Conservation (phyloP, 169 alveolate genomes). For the Plasmodium chabaudi region DNA sequence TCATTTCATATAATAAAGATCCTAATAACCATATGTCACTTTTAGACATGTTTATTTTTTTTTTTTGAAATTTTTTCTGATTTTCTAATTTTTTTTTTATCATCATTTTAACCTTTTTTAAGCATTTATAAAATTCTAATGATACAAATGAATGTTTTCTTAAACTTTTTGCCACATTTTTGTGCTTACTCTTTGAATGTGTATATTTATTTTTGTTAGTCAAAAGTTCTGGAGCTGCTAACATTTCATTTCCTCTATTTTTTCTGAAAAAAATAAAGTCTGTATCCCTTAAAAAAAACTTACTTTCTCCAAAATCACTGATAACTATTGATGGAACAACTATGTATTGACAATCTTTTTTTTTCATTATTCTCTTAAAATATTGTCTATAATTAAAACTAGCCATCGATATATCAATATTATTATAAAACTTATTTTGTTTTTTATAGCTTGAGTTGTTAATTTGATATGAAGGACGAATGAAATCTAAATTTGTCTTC, state of each 20-base stretch:
- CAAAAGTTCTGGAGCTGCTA: conserved; percentile 56
- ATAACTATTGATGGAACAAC: conserved; percentile 35
- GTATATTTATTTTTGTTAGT: no score
- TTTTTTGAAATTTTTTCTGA: conserved; percentile 12
- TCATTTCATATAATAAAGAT: conserved; percentile 39
- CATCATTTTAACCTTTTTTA: conserved; percentile 3
- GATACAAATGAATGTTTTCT: background rate
- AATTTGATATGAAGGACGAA: no score
- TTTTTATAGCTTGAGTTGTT: no score
- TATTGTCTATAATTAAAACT: no score
- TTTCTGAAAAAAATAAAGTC: conserved; percentile 56
- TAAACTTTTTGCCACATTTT: background rate
- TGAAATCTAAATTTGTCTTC: no score
- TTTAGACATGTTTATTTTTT: conserved; percentile 23
- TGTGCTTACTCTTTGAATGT: background rate
- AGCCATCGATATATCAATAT: no score
- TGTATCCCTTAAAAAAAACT: conserved; percentile 44
- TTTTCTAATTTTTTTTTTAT: conserved; percentile 24
- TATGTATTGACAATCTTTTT: background rate
- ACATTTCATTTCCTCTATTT: conserved; percentile 65
- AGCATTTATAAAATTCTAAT: conserved; percentile 9
- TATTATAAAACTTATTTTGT: no score
- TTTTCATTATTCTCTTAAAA: background rate
- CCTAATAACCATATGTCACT: conserved; percentile 71
- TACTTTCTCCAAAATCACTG: conserved; percentile 71